These are phyloP conservation scores for Backusella sp. DNA, from an alignment of 192 early-diverging fungal genomes.

Conservation along the genomic window DNA sequence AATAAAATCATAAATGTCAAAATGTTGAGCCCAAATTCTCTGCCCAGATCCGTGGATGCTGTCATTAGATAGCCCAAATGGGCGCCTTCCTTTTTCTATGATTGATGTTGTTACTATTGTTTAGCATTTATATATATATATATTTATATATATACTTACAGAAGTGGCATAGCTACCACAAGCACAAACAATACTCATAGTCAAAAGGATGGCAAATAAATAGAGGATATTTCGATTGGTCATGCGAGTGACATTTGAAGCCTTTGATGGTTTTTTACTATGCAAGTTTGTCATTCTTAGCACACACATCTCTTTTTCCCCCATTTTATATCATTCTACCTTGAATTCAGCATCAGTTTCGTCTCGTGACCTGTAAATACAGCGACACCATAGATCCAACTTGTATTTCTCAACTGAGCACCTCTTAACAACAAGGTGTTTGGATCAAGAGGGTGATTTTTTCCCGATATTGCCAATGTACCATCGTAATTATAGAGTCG, in stretches of 20 bases:
- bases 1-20: slow-evolving; percentile 96
- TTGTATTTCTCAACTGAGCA: slow-evolving; percentile 89
- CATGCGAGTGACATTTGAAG: slow-evolving; percentile 37
- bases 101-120: no score
- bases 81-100: slow-evolving; percentile 13
- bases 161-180: slow-evolving; percentile 72
- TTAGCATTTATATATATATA: no score
- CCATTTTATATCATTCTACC: slow-evolving; percentile 11
- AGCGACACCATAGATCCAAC: slow-evolving; percentile 88
- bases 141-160: slow-evolving; percentile 19
- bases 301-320: no score
- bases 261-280: slow-evolving; percentile 42
- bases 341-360: slow-evolving; percentile 91
- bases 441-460: slow-evolving; percentile 82
- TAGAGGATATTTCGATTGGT: slow-evolving; percentile 81
- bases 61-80: slow-evolving; percentile 46
- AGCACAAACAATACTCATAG: slow-evolving; percentile 84
- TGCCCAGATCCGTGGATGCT: slow-evolving; percentile 16
- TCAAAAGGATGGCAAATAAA: slow-evolving; percentile 85
- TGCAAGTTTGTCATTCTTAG: not conserved
- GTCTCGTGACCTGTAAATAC: slow-evolving; percentile 95
- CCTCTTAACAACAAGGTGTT: slow-evolving; percentile 86
- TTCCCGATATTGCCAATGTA: slow-evolving; percentile 37
- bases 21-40: slow-evolving; percentile 82
- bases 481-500: slow-evolving; percentile 91